Evolutionary conservation across 352 stramenopile genomes (phyloP).

Genomic region (Globisporangium perplexum): DNA sequence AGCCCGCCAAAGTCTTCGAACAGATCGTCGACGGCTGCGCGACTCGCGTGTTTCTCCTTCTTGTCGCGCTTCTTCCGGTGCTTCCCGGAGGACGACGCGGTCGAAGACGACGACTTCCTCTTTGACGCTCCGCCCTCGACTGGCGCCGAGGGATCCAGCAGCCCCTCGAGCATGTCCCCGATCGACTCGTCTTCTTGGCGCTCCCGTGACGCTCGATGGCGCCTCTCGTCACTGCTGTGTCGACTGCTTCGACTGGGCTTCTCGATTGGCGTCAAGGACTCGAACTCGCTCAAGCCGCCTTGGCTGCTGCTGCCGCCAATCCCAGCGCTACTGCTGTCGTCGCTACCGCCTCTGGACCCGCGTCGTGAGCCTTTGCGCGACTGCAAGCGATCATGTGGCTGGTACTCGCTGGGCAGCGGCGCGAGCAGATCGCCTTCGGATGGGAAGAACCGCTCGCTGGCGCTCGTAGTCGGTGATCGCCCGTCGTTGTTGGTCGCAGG

Average conservation of each 20-base stretch:
- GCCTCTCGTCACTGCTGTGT: slow-evolving; percentile 11
- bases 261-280: slow-evolving; percentile 18
- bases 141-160: slow-evolving; percentile 1
- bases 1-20: slow-evolving; percentile 9
- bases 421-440: slow-evolving; percentile 33
- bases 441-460: slow-evolving; percentile 16
- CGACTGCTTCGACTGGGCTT: not conserved
- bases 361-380: slow-evolving; percentile 70
- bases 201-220: slow-evolving; percentile 15
- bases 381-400: slow-evolving; percentile 65
- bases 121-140: slow-evolving; percentile 19
- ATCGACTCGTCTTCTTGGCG: slow-evolving; percentile 20
- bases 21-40: slow-evolving; percentile 2
- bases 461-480: slow-evolving; percentile 3
- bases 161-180: not conserved
- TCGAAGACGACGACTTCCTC: slow-evolving; percentile 20
- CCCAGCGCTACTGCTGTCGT: too few species aligned
- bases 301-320: slow-evolving; percentile 15
- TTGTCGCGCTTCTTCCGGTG: slow-evolving; percentile 58
- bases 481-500: slow-evolving; percentile 14
- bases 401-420: slow-evolving; percentile 43
- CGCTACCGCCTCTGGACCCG: slow-evolving; percentile 29
- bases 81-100: slow-evolving; percentile 20
- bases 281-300: slow-evolving; percentile 38
- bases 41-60: slow-evolving; percentile 19